Evolutionary conservation across 2,329 filamentous ascomycete species (phyloP).

Genomic region (Juglanconis sp.): DNA sequence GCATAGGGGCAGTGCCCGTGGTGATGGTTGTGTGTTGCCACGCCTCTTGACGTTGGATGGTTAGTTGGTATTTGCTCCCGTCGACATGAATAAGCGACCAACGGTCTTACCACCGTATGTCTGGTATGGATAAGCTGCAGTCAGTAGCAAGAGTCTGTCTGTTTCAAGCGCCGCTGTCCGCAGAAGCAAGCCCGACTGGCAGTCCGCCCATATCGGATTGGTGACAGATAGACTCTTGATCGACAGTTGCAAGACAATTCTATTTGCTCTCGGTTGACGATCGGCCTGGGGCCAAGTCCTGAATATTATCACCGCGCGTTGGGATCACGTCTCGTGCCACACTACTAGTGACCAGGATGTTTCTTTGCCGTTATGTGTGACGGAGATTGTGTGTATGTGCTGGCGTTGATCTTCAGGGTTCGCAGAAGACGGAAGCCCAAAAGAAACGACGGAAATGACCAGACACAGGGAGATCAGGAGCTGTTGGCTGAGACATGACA

Average conservation of each 20-base stretch:
- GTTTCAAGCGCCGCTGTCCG: neutral
- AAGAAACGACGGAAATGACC: neutral
- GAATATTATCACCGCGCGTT: neutral
- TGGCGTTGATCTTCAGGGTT: neutral
- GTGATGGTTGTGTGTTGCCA: too few species aligned
- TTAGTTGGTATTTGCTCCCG: too few species aligned
- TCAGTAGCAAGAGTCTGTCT: neutral
- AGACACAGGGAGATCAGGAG: neutral
- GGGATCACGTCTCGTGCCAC: neutral
- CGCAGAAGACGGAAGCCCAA: neutral
- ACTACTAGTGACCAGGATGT: neutral
- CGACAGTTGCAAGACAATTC: constrained; percentile 4
- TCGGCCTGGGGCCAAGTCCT: neutral
- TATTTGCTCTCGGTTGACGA: neutral
- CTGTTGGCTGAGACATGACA: neutral
- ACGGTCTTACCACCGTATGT: too few species aligned
- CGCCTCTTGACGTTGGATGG: too few species aligned
- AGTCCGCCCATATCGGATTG: neutral
- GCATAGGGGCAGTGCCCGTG: too few species aligned
- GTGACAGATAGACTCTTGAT: constrained; percentile 1
- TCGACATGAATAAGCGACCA: too few species aligned
- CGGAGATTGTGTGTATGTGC: neutral
- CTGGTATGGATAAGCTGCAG: too few species aligned
- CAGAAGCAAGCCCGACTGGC: neutral
- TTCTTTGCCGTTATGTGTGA: neutral